Conservation (phyloP, 495 filamentous ascomycete genomes). For the Talaromyces trachyspermus region DNA sequence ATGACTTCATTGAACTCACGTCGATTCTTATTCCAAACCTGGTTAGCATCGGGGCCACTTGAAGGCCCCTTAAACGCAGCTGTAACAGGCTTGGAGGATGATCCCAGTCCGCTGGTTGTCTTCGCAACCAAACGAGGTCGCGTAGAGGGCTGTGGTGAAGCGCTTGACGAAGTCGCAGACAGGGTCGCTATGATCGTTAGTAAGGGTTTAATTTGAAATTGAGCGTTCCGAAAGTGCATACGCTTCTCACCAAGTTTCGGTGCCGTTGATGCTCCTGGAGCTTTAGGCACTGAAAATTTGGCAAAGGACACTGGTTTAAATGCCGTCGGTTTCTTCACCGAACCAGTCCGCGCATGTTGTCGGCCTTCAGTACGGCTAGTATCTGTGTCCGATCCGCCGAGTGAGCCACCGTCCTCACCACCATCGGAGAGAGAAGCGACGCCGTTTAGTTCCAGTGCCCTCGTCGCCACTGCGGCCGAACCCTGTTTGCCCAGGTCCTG, state of each 20-base stretch:
- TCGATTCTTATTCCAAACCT: constrained; percentile 97
- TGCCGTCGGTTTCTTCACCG: constrained; percentile 73
- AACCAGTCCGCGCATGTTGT: constrained; percentile 58
- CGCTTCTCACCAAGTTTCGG: constrained; percentile 52
- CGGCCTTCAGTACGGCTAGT: constrained; percentile 47
- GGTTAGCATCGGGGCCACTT: constrained; percentile 58
- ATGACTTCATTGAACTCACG: constrained; percentile 51
- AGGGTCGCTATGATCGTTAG: constrained; percentile 28
- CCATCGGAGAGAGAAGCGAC: constrained; percentile 33
- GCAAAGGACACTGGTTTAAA: constrained; percentile 97
- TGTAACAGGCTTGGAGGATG: constrained; percentile 38
- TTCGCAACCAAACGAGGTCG: constrained; percentile 63
- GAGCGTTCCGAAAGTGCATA: constrained; percentile 15
- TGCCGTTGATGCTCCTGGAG: constrained; percentile 44
- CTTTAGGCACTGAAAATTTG: constrained; percentile 53
- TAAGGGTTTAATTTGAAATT: constrained; percentile 11
- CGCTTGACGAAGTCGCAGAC: constrained; percentile 31
- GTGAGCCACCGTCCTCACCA: constrained; percentile 39
- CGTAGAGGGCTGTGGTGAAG: constrained; percentile 36
- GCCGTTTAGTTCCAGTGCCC: constrained; percentile 40
- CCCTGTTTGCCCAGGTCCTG: constrained; percentile 32
- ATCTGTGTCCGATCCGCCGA: constrained; percentile 42
- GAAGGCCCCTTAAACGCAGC: constrained; percentile 39
- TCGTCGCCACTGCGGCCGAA: constrained; percentile 28
- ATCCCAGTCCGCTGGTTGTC: constrained; percentile 48